A percentile compares a stretch with the other conserved stretches of the same genome.
Conservation (phyloP, 176 grass and related monocot genomes). For the Lolium multiflorum region DNA sequence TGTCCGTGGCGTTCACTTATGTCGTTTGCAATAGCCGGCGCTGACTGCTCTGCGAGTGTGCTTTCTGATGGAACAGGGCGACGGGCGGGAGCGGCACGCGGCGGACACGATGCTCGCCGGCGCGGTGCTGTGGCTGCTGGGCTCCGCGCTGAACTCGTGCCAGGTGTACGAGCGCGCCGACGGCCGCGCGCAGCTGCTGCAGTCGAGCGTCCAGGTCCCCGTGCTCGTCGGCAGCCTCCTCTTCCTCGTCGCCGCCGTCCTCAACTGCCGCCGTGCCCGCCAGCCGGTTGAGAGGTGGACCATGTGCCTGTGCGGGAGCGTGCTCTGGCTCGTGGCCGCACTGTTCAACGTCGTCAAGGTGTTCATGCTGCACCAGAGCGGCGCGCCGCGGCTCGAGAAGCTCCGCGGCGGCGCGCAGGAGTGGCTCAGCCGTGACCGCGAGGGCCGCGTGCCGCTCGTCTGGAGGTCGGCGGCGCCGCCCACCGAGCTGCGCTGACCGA, state of each 20-base stretch:
- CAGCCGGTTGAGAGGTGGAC: conserved; percentile 45
- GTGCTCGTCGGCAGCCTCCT: conserved; percentile 77
- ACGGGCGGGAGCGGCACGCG: conserved; percentile 40
- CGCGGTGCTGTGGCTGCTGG: conserved; percentile 66
- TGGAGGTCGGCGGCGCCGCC: conserved; percentile 26
- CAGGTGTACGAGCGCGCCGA: conserved; percentile 89
- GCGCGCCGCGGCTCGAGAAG: conserved; percentile 73
- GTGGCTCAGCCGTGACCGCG: conserved; percentile 61
- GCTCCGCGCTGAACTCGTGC: conserved; percentile 68
- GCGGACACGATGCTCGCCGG: conserved; percentile 60
- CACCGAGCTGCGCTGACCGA: conserved; percentile 27
- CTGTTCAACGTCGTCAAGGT: conserved; percentile 76
- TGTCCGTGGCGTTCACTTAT: background rate
- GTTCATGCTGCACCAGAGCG: conserved; percentile 68
- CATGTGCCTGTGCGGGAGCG: conserved; percentile 62
- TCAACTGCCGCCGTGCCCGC: conserved; percentile 38
- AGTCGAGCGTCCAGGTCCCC: conserved; percentile 73
- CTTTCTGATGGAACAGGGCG: background rate
- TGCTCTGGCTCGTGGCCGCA: conserved; percentile 63
- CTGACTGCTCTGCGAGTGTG: background rate
- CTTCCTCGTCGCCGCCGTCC: conserved; percentile 64
- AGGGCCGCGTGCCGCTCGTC: conserved; percentile 54
- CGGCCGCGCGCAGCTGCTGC: conserved; percentile 75
- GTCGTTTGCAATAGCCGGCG: background rate
- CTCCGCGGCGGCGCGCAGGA: conserved; percentile 89